Base-by-base conservation (phyloP, 2,329 filamentous ascomycete species). In the Sporothrix brasiliensis region DNA sequence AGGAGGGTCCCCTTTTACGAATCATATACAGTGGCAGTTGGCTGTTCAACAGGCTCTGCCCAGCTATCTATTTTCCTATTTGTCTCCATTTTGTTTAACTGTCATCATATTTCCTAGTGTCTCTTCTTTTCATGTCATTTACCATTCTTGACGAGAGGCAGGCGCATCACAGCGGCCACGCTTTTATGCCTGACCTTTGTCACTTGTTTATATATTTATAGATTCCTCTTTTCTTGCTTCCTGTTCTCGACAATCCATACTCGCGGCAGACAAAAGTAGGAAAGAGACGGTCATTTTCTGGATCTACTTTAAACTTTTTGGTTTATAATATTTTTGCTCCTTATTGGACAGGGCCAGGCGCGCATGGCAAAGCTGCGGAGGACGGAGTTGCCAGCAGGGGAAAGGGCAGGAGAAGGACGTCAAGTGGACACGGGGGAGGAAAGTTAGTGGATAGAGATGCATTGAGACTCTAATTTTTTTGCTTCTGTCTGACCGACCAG, bases 61-160 rank as follows among this genome's bases (percentile, higher is more conserved):
- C 50, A 58, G 53, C 63, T 68, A 70, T 69, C 54, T 60, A 72
- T 69, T 72, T 73, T 61, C 44, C 61, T 73, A 56, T 49, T 68
- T 56, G 50, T 53, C 41, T 60, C 67, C 24, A 50, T 65, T 41
- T 50, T 61, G 61, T 30, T 11, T 11, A 21, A 47, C 47, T 66
- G 24, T 39, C 19, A 30, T 52, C 63, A 30, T 52, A 39, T 56
- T 71, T 68, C 27, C 49, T 67, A 68, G 65, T 56, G 50, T 69
- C 58, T 67, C 52, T 71, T 69, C 65, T 60, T 70, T 69, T 71
- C 72, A 61, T 72, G 70, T 72, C 54, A 73, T 67, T 68, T 69
- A 71, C 63, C 69, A 66, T 73, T 73, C 71, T 68, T 47, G 47
- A 34, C 65, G 41, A 27, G 44, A 54, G 24, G 39, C 47, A 49